Conservation (phyloP, 768 basidiomycete species). For the Austroboletus festivus region DNA sequence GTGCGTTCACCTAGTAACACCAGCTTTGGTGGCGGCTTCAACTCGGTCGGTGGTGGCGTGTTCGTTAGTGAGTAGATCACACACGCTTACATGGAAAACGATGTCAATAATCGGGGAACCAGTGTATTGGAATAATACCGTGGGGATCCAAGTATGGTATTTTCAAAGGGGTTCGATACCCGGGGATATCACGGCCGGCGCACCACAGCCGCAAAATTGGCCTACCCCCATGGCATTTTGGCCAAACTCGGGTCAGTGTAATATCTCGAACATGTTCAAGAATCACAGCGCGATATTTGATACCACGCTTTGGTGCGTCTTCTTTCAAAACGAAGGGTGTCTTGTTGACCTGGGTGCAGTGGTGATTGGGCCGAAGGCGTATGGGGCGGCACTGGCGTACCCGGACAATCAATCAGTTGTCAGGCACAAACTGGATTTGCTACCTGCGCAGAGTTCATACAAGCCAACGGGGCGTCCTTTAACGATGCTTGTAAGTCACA, state of each 20-base stretch:
- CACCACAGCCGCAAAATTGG: slow-evolving; percentile 78
- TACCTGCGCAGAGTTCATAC: slow-evolving; percentile 77
- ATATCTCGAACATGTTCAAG: slow-evolving; percentile 76
- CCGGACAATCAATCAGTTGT: slow-evolving; percentile 86
- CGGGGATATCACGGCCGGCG: slow-evolving; percentile 65
- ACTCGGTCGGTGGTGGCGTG: slow-evolving; percentile 79
- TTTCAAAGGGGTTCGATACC: slow-evolving; percentile 77
- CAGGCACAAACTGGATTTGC: slow-evolving; percentile 77
- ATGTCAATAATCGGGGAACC: slow-evolving; percentile 1
- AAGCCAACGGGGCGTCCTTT: slow-evolving; percentile 67
- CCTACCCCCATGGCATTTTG: slow-evolving; percentile 74
- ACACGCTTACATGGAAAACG: background rate
- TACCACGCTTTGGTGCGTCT: slow-evolving; percentile 71
- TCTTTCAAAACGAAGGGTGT: background rate
- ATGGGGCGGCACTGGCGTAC: slow-evolving; percentile 72
- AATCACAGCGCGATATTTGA: slow-evolving; percentile 79
- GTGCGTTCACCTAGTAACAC: slow-evolving; percentile 55
- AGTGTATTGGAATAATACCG: slow-evolving; percentile 42
- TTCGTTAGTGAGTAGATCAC: slow-evolving; percentile 70
- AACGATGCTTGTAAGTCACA: slow-evolving; percentile 68
- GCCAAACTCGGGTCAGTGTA: slow-evolving; percentile 64
- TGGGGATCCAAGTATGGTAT: slow-evolving; percentile 80
- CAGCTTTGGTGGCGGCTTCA: slow-evolving; percentile 86
- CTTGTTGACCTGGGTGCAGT: slow-evolving; percentile 35
- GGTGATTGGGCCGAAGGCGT: slow-evolving; percentile 87